Percentiles rank a stretch among this genome's conserved stretches.
Evolutionary conservation across 2,329 filamentous ascomycete genomes (phyloP).

Genomic region (Oidium heveae): DNA sequence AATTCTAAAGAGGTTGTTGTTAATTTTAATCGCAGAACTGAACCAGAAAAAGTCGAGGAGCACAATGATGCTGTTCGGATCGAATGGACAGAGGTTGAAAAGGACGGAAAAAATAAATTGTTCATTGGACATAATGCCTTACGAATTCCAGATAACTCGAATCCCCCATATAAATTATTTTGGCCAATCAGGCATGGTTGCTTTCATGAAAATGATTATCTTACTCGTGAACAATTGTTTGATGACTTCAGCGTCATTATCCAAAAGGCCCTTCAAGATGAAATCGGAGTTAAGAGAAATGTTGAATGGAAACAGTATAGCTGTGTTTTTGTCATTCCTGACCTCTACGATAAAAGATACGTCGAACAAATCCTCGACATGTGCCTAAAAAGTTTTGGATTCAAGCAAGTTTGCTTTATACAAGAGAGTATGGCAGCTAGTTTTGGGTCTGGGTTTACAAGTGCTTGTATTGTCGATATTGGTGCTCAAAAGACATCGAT

Average conservation of each 20-base stretch:
- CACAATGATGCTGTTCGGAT: conserved; percentile 88
- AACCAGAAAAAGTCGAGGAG: conserved; percentile 67
- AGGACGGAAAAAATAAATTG: conserved; percentile 39
- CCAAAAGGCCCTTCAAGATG: conserved; percentile 64
- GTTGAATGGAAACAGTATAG: conserved; percentile 76
- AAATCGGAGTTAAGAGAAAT: conserved; percentile 53
- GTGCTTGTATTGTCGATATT: conserved; percentile 84
- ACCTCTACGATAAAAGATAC: conserved; percentile 86
- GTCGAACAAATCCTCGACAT: conserved; percentile 67
- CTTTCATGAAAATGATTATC: conserved; percentile 78
- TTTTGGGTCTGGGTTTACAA: conserved; percentile 84
- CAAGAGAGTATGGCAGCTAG: conserved; percentile 89
- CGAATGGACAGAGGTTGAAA: conserved; percentile 73
- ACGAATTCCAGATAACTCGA: conserved; percentile 70
- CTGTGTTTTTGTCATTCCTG: conserved; percentile 90
- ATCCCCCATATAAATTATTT: conserved; percentile 71
- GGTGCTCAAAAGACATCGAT: conserved; percentile 95
- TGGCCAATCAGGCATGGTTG: conserved; percentile 76
- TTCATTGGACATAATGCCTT: conserved; percentile 64
- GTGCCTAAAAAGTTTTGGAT: conserved; percentile 71
- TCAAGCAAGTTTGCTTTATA: conserved; percentile 73
- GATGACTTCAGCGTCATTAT: conserved; percentile 73
- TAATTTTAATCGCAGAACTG: conserved; percentile 72
- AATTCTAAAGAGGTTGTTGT: conserved; percentile 91
- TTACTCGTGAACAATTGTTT: conserved; percentile 52